A percentile compares a stretch with the other conserved stretches of the same genome.
phyloP scores from a whole-genome alignment of 1,284 basidiomycete genomes.

The Taiwanofungus camphoratus region DNA sequence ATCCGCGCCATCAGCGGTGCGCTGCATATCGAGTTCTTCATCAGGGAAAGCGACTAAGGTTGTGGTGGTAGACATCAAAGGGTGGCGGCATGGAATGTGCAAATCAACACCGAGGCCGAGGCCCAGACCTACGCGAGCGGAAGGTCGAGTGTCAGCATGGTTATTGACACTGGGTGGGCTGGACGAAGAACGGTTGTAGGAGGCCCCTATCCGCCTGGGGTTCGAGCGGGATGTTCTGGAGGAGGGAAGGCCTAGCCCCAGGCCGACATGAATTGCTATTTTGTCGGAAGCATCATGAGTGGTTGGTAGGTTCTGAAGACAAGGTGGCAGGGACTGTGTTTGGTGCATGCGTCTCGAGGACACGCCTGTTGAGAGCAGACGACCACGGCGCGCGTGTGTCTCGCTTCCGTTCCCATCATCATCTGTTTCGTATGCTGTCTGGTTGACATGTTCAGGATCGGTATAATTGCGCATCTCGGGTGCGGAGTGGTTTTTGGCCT shows the following conservation, averaged over 20 bases:
- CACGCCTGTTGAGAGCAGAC: too few relatives aligned
- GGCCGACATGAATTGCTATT: slow-evolving; percentile 1
- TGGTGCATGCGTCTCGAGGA: too few relatives aligned
- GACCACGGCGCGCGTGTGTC: background rate
- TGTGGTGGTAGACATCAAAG: background rate
- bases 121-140: slow-evolving; percentile 1
- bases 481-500: background rate
- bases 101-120: background rate
- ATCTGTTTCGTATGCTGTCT: background rate
- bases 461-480: background rate
- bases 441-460: background rate
- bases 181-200: background rate
- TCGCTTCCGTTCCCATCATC: background rate
- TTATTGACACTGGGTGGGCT: background rate
- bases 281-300: background rate
- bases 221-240: background rate
- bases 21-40: background rate
- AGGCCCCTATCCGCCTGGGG: background rate
- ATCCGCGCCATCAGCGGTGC: background rate
- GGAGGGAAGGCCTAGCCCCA: background rate
- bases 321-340: background rate
- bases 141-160: background rate
- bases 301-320: background rate
- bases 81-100: background rate
- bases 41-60: background rate